Conservation (phyloP, 345 rosid species). For the Adansonia digitata region DNA sequence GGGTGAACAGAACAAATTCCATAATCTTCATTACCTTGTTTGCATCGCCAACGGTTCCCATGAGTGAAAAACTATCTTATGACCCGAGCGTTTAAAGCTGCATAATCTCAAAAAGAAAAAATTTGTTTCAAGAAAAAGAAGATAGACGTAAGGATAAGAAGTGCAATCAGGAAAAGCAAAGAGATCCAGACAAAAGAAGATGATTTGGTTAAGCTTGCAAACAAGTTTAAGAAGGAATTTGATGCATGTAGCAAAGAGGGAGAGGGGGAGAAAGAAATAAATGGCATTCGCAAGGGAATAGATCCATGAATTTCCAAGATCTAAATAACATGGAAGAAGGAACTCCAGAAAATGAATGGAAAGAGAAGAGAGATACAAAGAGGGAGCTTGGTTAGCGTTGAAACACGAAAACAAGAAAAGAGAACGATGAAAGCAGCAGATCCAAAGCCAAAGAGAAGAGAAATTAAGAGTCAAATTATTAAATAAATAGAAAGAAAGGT, state of each 20-base stretch:
- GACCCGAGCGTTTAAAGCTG: constrained; percentile 2
- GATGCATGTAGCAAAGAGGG: too few relatives aligned
- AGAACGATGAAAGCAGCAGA: too few relatives aligned
- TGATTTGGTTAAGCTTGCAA: neutral
- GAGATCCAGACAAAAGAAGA: neutral
- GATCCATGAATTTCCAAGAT: neutral
- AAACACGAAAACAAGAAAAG: too few relatives aligned
- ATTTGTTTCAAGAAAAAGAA: neutral
- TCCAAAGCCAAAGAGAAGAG: too few relatives aligned
- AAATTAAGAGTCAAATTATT: too few relatives aligned
- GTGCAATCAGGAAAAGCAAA: neutral
- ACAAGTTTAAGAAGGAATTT: neutral
- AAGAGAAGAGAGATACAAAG: neutral
- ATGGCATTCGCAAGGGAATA: neutral
- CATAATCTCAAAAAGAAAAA: neutral
- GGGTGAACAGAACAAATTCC: neutral
- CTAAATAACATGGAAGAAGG: neutral
- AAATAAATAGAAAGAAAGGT: too few relatives aligned
- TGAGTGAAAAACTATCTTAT: constrained; percentile 21
- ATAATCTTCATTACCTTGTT: constrained; percentile 32
- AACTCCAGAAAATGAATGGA: neutral
- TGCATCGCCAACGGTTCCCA: constrained; percentile 53
- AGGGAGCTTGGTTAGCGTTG: neutral
- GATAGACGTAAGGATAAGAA: neutral
- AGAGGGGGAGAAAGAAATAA: neutral